These are phyloP conservation scores for Rosellinia necatrix DNA, from an alignment of 2,329 filamentous ascomycete species.

Conservation along the genomic window DNA sequence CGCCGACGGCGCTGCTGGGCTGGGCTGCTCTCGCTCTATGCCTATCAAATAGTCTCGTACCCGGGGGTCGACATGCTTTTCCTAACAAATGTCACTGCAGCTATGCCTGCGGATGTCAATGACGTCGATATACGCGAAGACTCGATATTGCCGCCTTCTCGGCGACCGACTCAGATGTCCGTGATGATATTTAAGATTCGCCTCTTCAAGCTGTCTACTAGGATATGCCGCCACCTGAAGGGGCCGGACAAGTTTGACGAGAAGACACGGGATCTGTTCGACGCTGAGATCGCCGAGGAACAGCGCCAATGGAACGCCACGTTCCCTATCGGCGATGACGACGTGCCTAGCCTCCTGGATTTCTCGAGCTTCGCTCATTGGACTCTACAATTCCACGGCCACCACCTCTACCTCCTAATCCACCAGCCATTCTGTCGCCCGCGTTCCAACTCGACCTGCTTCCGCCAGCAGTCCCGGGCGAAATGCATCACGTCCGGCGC, in stretches of 20 bases:
- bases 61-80: constrained; percentile 21
- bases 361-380: constrained; percentile 17
- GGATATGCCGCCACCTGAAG: constrained; percentile 20
- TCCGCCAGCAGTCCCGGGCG: constrained; percentile 16
- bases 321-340: not conserved
- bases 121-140: constrained; percentile 18
- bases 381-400: constrained; percentile 17
- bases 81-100: constrained; percentile 10
- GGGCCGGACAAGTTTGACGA: constrained; percentile 21
- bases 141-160: constrained; percentile 8
- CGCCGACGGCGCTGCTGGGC: constrained; percentile 22
- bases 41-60: constrained; percentile 23
- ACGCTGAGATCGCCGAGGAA: constrained; percentile 19
- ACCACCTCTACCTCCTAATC: constrained; percentile 21
- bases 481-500: constrained; percentile 20
- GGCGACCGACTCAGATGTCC: constrained; percentile 20
- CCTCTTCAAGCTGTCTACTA: constrained; percentile 18
- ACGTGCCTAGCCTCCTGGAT: constrained; percentile 12
- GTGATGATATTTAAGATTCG: constrained; percentile 24
- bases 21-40: constrained; percentile 20
- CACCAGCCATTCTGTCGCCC: constrained; percentile 22
- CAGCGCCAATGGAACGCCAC: constrained; percentile 12
- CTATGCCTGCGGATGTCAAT: constrained; percentile 21
- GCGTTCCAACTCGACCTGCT: constrained; percentile 17
- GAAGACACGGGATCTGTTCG: constrained; percentile 17